phyloP scores from a whole-genome alignment of 2,329 filamentous ascomycete species.

The Phyllosticta paracitricarpa region DNA sequence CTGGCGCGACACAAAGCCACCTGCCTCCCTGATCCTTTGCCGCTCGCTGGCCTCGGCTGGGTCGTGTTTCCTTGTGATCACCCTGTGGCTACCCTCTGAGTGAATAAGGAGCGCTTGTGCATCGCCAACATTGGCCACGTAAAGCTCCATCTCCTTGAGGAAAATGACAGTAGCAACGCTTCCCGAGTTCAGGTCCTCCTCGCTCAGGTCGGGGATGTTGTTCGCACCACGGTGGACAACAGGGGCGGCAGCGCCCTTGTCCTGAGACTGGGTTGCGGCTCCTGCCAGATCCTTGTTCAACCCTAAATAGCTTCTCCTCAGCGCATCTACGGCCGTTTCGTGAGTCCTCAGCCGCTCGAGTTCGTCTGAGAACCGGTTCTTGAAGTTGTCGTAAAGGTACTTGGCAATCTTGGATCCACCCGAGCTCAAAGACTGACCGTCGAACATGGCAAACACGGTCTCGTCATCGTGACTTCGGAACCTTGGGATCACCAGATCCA shows the following conservation, averaged over 20 bases:
- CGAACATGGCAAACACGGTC: constrained; percentile 87
- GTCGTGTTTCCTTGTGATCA: constrained; percentile 86
- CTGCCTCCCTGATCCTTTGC: constrained; percentile 82
- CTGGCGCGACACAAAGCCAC: constrained; percentile 90
- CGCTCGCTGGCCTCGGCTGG: constrained; percentile 78
- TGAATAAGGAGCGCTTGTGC: constrained; percentile 92
- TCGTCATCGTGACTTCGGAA: constrained; percentile 87
- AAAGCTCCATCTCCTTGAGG: constrained; percentile 79
- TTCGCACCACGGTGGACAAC: constrained; percentile 57
- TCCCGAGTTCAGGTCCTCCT: constrained; percentile 82
- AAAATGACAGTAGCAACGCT: constrained; percentile 89
- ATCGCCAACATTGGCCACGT: constrained; percentile 90
- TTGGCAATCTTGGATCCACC: constrained; percentile 94
- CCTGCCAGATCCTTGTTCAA: constrained; percentile 92
- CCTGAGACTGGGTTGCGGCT: constrained; percentile 63
- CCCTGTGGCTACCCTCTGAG: constrained; percentile 71
- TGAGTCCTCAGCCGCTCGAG: constrained; percentile 59
- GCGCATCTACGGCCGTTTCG: constrained; percentile 72
- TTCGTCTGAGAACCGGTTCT: constrained; percentile 71
- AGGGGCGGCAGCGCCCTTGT: constrained; percentile 24
- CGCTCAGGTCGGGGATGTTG: constrained; percentile 66
- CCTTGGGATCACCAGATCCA: constrained; percentile 88
- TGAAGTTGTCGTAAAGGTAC: constrained; percentile 93
- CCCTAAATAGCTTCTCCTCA: constrained; percentile 75
- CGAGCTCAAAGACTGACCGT: constrained; percentile 79